phyloP scores from a whole-genome alignment of 2,329 filamentous ascomycete species.

The Hysterium pulicare region DNA sequence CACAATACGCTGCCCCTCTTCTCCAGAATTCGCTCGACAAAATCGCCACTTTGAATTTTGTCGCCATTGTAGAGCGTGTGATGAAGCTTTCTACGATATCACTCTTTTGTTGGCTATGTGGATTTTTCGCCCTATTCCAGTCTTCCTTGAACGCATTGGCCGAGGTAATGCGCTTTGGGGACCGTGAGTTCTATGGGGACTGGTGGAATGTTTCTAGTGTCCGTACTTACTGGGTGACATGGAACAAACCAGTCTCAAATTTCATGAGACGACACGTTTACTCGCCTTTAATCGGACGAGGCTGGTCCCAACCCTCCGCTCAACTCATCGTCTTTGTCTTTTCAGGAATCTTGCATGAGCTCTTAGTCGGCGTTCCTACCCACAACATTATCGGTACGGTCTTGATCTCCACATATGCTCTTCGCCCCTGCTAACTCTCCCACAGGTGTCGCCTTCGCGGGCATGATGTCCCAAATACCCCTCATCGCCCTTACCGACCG shows the following conservation, averaged over 20 bases:
- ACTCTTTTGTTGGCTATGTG: constrained; percentile 92
- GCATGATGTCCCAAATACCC: constrained; percentile 91
- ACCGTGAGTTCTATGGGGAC: constrained; percentile 91
- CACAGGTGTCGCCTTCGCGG: constrained; percentile 81
- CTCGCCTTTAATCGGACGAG: constrained; percentile 78
- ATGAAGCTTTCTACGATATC: constrained; percentile 96
- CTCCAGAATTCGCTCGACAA: constrained; percentile 86
- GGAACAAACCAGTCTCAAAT: constrained; percentile 96
- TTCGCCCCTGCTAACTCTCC: constrained; percentile 7
- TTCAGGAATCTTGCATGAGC: constrained; percentile 84
- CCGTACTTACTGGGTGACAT: constrained; percentile 87
- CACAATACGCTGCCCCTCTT: constrained; percentile 89
- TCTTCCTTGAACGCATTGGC: constrained; percentile 87
- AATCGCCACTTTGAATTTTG: constrained; percentile 74
- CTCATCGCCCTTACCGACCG: constrained; percentile 78
- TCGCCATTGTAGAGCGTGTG: constrained; percentile 80
- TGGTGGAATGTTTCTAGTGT: constrained; percentile 90
- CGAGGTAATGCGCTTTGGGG: constrained; percentile 84
- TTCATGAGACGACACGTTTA: constrained; percentile 97
- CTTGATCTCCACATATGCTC: background rate
- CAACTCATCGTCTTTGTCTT: constrained; percentile 82
- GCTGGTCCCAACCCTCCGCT: constrained; percentile 67
- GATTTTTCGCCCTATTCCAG: constrained; percentile 96
- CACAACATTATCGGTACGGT: constrained; percentile 78
- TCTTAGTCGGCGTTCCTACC: constrained; percentile 89